Base-by-base conservation (phyloP, 1,139 yeast genomes). In the Arxiozyma slooffiae region DNA sequence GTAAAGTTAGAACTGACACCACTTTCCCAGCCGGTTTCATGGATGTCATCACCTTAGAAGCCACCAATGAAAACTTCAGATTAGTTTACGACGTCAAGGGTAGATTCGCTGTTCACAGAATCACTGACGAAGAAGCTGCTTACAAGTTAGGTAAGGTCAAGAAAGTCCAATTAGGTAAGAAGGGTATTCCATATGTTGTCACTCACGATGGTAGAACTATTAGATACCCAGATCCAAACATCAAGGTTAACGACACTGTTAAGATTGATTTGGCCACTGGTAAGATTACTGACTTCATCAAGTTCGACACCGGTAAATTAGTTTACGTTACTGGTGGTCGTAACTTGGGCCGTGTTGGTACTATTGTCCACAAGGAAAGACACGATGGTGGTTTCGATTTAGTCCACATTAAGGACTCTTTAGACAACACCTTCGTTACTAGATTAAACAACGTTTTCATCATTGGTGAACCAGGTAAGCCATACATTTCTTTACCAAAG, bases 301-400 rank as follows among this genome's bases (percentile, higher is more conserved):
- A 88, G 78, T 90, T 90, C 73, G 97, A 88, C 74, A 81, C 92
- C 69, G 97, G 97, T 76, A 87, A 81, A 77, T 80, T 88, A 72
- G 96, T 85, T 64, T 90, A 89, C 94, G 94, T 86, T 74, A 90
- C 97, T 64, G 97, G 97, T 80, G 97, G 97, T 79, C 92, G 96
- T 79, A 89, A 88, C 85, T 83, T 90, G 95, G 98, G 98, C 74
- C 86, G 98, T 79, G 90, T 89, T 73, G 98, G 98, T 85, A 89
- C 87, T 66, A 89, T 90, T 74, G 80, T 85, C 67, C 96, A 90
- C 94, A 85, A 95, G 79, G 98, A 90, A 80, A 88, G 86, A 79
- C 98, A 90, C 82, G 96, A 90, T 75, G 98, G 98, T 75, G 97
- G 97, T 75, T 90, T 92, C 81, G 97, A 90, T 77, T 85, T 90